A percentile compares a stretch with the other conserved stretches of the same genome.
phyloP scores from a whole-genome alignment of 73 alveolate species.

The Paramecium primaurelia region DNA sequence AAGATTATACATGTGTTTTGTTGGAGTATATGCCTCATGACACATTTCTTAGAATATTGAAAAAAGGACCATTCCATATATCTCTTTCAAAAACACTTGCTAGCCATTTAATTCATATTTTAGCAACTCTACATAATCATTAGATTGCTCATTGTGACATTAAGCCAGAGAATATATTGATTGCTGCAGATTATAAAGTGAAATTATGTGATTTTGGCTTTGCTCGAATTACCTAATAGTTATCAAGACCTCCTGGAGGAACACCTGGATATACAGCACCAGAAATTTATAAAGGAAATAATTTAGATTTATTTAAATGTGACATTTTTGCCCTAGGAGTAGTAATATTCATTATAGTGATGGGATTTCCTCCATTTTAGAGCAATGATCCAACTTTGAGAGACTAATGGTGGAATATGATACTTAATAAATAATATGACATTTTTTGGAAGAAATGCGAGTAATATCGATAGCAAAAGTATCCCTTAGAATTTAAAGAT shows the following conservation, averaged over 20 bases:
- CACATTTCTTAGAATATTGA: slow-evolving; percentile 16
- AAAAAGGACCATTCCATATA: slow-evolving; percentile 13
- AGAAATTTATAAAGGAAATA: not conserved
- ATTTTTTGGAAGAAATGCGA: slow-evolving; percentile 1
- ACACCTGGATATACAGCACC: slow-evolving; percentile 35
- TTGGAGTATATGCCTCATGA: slow-evolving; percentile 35
- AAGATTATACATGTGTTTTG: not conserved
- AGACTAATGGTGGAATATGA: slow-evolving; percentile 11
- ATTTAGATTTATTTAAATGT: not conserved
- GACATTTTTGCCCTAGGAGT: slow-evolving; percentile 1
- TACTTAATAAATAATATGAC: not conserved
- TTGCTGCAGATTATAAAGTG: not conserved
- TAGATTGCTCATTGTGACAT: slow-evolving; percentile 7
- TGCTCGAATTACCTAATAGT: not conserved
- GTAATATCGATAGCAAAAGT: not conserved
- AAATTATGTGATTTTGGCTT: slow-evolving; percentile 29
- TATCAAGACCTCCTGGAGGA: not conserved
- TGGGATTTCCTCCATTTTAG: slow-evolving; percentile 34
- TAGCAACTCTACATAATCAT: not conserved
- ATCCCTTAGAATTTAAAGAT: not conserved
- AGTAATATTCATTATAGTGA: not conserved
- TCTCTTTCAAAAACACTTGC: not conserved
- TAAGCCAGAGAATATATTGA: slow-evolving; percentile 37
- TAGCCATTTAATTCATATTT: not conserved
- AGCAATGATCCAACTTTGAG: not conserved